Base-by-base conservation (phyloP, 768 basidiomycete genomes). In the Mycena vulgaris region DNA sequence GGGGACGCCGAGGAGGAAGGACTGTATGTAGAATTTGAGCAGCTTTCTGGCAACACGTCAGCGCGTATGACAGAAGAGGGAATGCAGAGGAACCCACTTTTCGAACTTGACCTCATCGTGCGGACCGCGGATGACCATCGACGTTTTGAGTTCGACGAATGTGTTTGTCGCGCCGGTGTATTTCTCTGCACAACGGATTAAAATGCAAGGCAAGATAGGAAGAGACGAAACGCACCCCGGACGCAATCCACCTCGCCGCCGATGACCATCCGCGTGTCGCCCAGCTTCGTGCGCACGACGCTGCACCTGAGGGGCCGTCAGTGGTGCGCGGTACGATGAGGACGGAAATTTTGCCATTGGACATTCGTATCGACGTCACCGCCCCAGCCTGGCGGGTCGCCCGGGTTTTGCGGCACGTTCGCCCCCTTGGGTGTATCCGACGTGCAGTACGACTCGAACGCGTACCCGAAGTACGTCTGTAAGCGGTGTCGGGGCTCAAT, bases 241-340 rank as follows among this genome's bases (percentile, higher is more conserved):
- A 96, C 90, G 76, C 95, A 97, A 79, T 97, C 95, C 8, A 97
- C 95, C 80, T 97, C 95, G 7, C 96, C 95, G 1, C 95, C 95
- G 53, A 96, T 89, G 66, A 97, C 82, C 58, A 95, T 81, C 47
- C 94, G 84, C 30, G 85, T 88, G 63, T 89, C 85, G 0, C 91
- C 93, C 28, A 96, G 86, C 70, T 93, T 95, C 5, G 94, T 95
- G 79, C 94, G 94, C 51, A 95, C 93, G 59, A 97, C 91, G 69
- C 89, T 91, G 75, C 95, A 96, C 60, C 60, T 62, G 27, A 51
- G 31, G 6, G 10, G 11, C 55, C 35, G 31, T 62, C 31, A 62
- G 60, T 5, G 9, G 5, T 6, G n/a, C n/a, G n/a, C n/a, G n/a
- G n/a, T n/a, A n/a, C n/a, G n/a, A n/a, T n/a, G n/a, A n/a, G 6